Base-by-base conservation (phyloP, 208 protist genomes). In the Trypanosoma cruzi region DNA sequence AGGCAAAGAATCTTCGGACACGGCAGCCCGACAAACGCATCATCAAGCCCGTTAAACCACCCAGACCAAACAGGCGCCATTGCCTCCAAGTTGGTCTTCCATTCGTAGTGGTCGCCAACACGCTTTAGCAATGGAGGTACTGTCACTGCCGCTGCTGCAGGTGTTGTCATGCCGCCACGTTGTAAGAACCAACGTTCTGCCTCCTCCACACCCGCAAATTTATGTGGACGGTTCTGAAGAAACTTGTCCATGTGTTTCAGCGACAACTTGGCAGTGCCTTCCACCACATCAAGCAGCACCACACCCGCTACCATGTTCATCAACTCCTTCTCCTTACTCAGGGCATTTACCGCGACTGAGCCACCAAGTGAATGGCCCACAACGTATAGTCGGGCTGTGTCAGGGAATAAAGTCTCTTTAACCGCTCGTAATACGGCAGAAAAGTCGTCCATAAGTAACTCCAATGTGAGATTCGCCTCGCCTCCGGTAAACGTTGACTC, bases 361-460 rank as follows among this genome's bases (percentile, higher is more conserved):
- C 90, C 94, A 52, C 94, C 94, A 22, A 98, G 81, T n/a, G 85
- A 93, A 77, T 98, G 94, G 0, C 94, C 94, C 22, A 90, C 71
- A 0, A 96, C 65, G 28, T 90, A 91, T n/a, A 94, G 62, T 16
- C 49, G 54, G 11, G 84, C 74, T 5, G 70, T 69, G 50, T 75
- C 48, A 28, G 60, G 8, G 48, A 82, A 93, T 20, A 93, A 50
- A 29, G 63, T 37, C 18, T 54, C 22, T 49, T 87, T 79, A 4
- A 78, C 77, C 36, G 77, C 68, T 18, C 56, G 53, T 14, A 97
- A 52, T 0, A 96, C 57, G 10, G 52, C 73, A 10, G 66, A 34
- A 36, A 94, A 90, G 64, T 98, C 92, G 2, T 84, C 64, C 29
- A 86, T 77, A 3, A 98, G 64, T 36, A 86, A 74, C 34, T 80